Conservation (phyloP, 306 rosid genomes). For the Malus sylvestris region DNA sequence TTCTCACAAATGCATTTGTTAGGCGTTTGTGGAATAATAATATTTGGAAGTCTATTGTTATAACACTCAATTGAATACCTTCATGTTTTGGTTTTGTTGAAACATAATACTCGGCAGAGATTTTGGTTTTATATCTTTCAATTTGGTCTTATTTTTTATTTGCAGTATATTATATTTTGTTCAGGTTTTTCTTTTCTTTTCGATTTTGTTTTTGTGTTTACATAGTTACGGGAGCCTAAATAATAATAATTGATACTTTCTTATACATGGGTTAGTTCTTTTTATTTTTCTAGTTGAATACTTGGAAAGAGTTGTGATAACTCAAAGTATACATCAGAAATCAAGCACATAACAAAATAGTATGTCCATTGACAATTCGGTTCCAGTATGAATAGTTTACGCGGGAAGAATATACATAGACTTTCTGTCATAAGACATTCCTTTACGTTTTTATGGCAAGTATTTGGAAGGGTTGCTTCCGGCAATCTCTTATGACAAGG, state of each 20-base stretch:
- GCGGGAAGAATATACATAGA: background rate
- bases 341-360: background rate
- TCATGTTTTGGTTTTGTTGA: background rate
- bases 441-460: background rate
- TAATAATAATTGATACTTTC: too few species aligned
- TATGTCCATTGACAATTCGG: background rate
- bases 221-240: background rate
- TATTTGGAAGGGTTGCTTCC: background rate
- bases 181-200: too few species aligned
- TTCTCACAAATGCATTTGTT: slow-evolving; percentile 8
- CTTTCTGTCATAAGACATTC: background rate
- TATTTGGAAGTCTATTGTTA: too few species aligned
- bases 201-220: too few species aligned
- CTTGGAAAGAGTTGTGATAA: background rate
- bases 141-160: background rate
- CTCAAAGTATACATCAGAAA: background rate
- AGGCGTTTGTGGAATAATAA: background rate
- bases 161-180: background rate
- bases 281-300: background rate
- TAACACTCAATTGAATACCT: too few species aligned
- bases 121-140: background rate
- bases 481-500: background rate
- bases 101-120: too few species aligned
- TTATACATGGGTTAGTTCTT: too few species aligned
- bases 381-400: background rate